Evolutionary conservation across 495 filamentous ascomycete species (phyloP).

Genomic region (Aspergillus steynii): DNA sequence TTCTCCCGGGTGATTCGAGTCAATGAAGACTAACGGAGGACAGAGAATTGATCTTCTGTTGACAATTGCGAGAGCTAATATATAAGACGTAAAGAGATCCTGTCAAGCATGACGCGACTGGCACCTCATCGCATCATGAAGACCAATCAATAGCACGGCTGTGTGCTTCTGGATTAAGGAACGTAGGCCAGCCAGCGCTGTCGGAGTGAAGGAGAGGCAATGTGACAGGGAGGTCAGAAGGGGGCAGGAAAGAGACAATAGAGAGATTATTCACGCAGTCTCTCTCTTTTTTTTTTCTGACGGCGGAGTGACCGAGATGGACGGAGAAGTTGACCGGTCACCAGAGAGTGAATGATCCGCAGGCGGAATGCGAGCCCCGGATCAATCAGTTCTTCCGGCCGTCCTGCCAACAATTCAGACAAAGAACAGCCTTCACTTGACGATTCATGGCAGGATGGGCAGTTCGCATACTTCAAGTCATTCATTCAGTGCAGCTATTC

Average conservation of each 20-base stretch:
- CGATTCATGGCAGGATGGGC: too few species aligned
- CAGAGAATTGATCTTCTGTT: neutral
- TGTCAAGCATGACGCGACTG: conserved; percentile 25
- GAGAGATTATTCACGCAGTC: neutral
- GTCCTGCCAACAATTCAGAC: neutral
- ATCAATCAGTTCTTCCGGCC: conserved; percentile 28
- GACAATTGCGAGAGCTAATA: neutral
- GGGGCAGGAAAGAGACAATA: neutral
- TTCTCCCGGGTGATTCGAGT: neutral
- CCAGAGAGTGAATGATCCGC: conserved; percentile 10
- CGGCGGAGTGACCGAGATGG: neutral
- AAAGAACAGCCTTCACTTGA: conserved; percentile 10
- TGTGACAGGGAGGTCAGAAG: neutral
- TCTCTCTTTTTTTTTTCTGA: neutral
- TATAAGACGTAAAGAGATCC: conserved; percentile 14
- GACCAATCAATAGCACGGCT: conserved; percentile 8
- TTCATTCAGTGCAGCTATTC: neutral
- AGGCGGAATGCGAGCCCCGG: conserved; percentile 13
- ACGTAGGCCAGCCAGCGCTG: neutral
- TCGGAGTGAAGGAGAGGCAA: neutral
- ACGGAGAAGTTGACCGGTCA: neutral
- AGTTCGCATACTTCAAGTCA: too few species aligned
- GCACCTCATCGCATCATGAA: conserved; percentile 30
- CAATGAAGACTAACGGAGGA: neutral
- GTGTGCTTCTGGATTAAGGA: conserved; percentile 5